phyloP scores from a whole-genome alignment of 2,329 filamentous ascomycete species.

The Fusarium verticillioides region DNA sequence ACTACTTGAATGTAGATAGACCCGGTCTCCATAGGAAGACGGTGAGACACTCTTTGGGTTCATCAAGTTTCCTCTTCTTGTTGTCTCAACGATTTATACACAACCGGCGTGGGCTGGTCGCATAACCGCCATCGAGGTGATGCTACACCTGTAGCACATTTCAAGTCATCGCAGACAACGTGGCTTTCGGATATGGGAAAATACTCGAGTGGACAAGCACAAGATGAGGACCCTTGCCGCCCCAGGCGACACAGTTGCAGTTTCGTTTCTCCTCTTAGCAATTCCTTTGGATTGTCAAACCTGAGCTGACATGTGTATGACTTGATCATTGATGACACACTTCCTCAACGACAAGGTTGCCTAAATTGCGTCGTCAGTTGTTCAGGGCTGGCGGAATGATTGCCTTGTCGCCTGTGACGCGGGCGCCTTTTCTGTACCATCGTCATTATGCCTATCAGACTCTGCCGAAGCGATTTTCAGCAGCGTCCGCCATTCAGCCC shows the following conservation, averaged over 20 bases:
- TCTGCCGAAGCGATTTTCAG: not conserved
- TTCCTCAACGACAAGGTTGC: not conserved
- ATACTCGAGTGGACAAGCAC: conserved; percentile 1
- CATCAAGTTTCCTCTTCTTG: not conserved
- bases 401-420: conserved; percentile 1
- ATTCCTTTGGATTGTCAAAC: not conserved
- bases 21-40: not conserved
- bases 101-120: not conserved
- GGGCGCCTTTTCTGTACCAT: conserved; percentile 21
- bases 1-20: conserved; percentile 14
- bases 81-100: not conserved
- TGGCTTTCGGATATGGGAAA: conserved; percentile 6
- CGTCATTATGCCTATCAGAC: not conserved
- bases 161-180: conserved; percentile 13
- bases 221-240: conserved; percentile 13
- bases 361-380: not conserved
- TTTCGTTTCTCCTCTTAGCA: conserved; percentile 15
- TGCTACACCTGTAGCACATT: conserved; percentile 21
- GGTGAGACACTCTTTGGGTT: not conserved
- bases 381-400: conserved; percentile 24
- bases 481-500: conserved; percentile 6
- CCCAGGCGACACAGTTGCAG: conserved; percentile 5
- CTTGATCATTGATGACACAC: conserved; percentile 5
- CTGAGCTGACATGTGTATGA: conserved; percentile 26
- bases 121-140: not conserved